These are phyloP conservation scores for Cylindrotheca closterium DNA, from an alignment of 108 stramenopile genomes.

Conservation along the genomic window DNA sequence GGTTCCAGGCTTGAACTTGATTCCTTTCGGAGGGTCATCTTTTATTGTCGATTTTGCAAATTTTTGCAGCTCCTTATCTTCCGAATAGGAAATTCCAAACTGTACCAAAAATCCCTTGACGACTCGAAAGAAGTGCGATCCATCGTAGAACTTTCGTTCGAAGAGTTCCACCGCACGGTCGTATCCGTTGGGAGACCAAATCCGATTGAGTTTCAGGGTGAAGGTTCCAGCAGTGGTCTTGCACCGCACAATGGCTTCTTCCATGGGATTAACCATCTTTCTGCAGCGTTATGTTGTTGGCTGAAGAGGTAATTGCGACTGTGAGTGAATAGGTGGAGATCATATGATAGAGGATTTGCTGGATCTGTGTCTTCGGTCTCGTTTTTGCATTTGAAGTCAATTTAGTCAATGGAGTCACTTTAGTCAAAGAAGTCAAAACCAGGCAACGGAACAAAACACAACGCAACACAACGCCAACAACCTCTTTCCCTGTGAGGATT, in stretches of 20 bases:
- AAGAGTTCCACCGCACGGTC: constrained; percentile 84
- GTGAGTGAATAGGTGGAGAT: no score
- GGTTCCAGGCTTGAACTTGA: constrained; percentile 65
- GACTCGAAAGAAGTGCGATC: constrained; percentile 70
- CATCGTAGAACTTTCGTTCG: constrained; percentile 77
- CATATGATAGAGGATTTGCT: no score
- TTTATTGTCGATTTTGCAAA: constrained; percentile 30
- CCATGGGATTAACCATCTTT: constrained; percentile 16
- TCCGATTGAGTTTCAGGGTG: constrained; percentile 33
- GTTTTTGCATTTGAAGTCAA: no score
- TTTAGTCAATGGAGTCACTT: no score
- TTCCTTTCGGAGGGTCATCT: constrained; percentile 59
- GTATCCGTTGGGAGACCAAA: constrained; percentile 89
- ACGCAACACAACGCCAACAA: no score
- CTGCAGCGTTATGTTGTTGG: no score
- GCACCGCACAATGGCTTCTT: constrained; percentile 42
- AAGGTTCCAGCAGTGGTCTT: constrained; percentile 41
- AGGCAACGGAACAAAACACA: no score
- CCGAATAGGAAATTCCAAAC: constrained; percentile 83
- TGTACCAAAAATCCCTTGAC: constrained; percentile 87
- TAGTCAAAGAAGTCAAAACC: no score
- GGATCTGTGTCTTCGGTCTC: no score
- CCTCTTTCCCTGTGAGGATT: no score
- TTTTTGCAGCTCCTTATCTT: constrained; percentile 43
- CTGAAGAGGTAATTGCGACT: no score